Evolutionary conservation across 2,329 filamentous ascomycete species (phyloP).

Genomic region (Beauveria bassiana): DNA sequence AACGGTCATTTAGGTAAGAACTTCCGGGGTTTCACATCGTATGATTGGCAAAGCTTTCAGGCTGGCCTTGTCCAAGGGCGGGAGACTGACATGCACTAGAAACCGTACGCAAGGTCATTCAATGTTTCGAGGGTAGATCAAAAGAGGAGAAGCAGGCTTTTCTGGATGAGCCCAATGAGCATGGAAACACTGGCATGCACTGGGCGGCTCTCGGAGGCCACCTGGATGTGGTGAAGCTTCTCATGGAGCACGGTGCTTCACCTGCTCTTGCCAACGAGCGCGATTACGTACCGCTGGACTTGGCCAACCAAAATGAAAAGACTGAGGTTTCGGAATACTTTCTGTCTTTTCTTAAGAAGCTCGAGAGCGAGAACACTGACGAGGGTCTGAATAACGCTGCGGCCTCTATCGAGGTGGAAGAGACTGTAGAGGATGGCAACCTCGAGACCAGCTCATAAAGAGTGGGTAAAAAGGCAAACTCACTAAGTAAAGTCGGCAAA

Average conservation of each 20-base stretch:
- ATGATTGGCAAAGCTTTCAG: neutral
- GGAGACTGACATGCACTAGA: conserved; percentile 25
- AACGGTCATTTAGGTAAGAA: conserved; percentile 74
- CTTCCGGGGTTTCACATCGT: rapidly evolving
- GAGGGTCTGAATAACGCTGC: conserved; percentile 34
- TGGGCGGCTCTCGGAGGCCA: conserved; percentile 92
- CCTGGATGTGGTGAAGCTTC: conserved; percentile 66
- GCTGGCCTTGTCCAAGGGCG: neutral
- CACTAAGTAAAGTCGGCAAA: neutral
- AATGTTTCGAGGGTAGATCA: conserved; percentile 32
- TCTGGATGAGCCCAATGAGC: conserved; percentile 64
- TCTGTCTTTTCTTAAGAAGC: conserved; percentile 36
- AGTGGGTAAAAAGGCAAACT: neutral
- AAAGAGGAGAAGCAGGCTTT: conserved; percentile 41
- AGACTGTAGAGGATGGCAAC: conserved; percentile 19
- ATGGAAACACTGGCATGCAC: conserved; percentile 86
- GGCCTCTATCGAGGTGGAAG: conserved; percentile 31
- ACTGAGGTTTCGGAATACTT: conserved; percentile 56
- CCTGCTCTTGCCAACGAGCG: conserved; percentile 72
- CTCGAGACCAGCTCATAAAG: conserved; percentile 2
- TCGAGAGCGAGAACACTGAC: conserved; percentile 41
- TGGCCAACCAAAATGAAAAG: conserved; percentile 65
- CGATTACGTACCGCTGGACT: conserved; percentile 71
- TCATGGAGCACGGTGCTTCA: conserved; percentile 71
- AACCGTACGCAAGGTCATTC: conserved; percentile 36